phyloP scores from a whole-genome alignment of 208 protist genomes.

The Trypanosoma congolense region DNA sequence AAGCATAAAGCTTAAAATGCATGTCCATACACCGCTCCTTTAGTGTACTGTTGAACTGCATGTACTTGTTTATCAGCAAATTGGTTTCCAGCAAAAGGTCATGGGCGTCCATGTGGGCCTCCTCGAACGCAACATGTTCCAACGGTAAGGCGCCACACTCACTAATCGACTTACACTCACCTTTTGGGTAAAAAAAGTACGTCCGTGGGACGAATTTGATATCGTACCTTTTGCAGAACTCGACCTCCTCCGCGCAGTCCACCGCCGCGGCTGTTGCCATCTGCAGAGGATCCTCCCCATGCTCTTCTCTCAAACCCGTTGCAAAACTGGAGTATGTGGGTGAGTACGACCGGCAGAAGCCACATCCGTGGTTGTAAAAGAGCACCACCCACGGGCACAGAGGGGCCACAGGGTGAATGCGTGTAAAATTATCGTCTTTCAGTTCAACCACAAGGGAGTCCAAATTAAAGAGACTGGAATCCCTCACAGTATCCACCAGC shows the following conservation, averaged over 20 bases:
- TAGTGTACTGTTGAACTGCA: not conserved
- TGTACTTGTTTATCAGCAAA: conserved; percentile 5
- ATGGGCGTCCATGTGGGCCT: not conserved
- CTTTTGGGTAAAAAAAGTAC: conserved; percentile 27
- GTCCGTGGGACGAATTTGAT: conserved; percentile 29
- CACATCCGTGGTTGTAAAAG: conserved; percentile 51
- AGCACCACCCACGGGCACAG: conserved; percentile 57
- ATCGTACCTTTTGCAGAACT: conserved; percentile 24
- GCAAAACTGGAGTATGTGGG: conserved; percentile 25
- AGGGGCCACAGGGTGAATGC: conserved; percentile 13
- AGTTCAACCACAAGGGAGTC: conserved; percentile 27
- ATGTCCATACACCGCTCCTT: conserved; percentile 18
- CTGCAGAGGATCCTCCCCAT: conserved; percentile 14
- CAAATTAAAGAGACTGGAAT: conserved; percentile 12
- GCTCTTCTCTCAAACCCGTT: not conserved
- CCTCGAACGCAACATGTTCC: not conserved
- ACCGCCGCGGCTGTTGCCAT: conserved; percentile 19
- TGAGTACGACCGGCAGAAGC: conserved; percentile 41
- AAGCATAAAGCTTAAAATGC: conserved; percentile 4
- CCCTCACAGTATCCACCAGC: no score
- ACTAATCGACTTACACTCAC: not conserved
- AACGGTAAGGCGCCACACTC: not conserved
- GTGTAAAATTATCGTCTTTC: not conserved
- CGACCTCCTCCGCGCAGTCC: conserved; percentile 37
- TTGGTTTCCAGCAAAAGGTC: conserved; percentile 1